A percentile compares a stretch with the other conserved stretches of the same genome.
Conservation (phyloP, 306 rosid genomes). For the Inga leiocalycina region DNA sequence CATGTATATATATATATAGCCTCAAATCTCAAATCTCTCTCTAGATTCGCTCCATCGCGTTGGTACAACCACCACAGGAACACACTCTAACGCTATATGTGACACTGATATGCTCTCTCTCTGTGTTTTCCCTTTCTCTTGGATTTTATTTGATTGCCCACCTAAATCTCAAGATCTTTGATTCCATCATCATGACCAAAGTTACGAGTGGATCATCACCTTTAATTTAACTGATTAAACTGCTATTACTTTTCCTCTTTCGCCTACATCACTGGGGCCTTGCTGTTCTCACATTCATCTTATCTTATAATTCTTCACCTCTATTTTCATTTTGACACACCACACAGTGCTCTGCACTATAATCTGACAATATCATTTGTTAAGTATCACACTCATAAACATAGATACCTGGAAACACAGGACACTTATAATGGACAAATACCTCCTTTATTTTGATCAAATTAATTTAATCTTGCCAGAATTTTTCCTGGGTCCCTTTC, state of each 20-base stretch:
- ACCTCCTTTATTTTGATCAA: not conserved
- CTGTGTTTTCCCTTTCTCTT: slow-evolving; percentile 19
- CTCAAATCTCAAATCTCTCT: not conserved
- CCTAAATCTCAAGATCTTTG: slow-evolving; percentile 45
- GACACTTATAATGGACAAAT: not conserved
- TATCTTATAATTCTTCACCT: not conserved
- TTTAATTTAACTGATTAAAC: slow-evolving; percentile 38
- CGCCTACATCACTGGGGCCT: not conserved
- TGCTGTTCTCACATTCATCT: not conserved
- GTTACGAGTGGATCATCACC: slow-evolving; percentile 10
- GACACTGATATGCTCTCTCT: not conserved
- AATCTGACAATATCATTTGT: not conserved
- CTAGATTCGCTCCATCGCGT: slow-evolving; percentile 57
- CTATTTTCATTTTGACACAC: not conserved
- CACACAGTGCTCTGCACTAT: not conserved
- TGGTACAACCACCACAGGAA: slow-evolving; percentile 52
- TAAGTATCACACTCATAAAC: not conserved
- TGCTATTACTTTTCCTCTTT: not conserved
- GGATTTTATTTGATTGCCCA: slow-evolving; percentile 58
- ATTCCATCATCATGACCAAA: slow-evolving; percentile 50
- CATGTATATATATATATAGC: not conserved
- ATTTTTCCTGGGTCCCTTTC: not conserved
- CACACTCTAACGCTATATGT: not conserved
- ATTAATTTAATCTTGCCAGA: not conserved
- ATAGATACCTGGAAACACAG: not conserved